Conservation (phyloP, 2,329 filamentous ascomycete species). For the Monosporascus sp. region DNA sequence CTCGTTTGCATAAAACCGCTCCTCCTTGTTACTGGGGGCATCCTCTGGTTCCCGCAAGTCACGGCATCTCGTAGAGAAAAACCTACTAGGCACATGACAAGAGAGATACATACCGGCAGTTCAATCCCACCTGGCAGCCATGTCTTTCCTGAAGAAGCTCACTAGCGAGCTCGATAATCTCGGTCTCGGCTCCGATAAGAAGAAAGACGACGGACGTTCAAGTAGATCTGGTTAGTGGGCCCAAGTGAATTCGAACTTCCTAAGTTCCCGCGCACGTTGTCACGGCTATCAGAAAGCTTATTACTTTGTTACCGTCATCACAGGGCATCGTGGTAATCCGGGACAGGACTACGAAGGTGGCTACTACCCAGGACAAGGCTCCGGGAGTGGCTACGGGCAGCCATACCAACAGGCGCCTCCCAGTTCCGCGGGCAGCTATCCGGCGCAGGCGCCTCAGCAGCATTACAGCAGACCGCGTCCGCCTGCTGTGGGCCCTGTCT, state of each 20-base stretch:
- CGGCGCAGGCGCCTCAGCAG: conserved; percentile 7
- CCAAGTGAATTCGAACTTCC: too few relatives aligned
- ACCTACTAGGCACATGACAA: not conserved
- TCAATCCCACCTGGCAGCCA: conserved; percentile 1
- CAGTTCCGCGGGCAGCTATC: conserved; percentile 11
- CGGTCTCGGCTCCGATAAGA: conserved; percentile 20
- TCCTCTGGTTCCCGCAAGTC: not conserved
- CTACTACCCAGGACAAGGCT: not conserved
- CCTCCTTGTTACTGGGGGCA: not conserved
- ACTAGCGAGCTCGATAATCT: conserved; percentile 25
- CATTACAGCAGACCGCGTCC: conserved; percentile 14
- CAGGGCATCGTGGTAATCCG: conserved; percentile 18
- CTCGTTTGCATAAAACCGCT: not conserved
- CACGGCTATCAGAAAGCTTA: not conserved
- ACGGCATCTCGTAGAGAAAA: not conserved
- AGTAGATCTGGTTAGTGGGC: conserved; percentile 8
- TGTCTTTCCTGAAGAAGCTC: conserved; percentile 27
- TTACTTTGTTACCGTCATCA: not conserved
- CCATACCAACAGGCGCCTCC: not conserved
- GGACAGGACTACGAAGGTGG: conserved; percentile 17
- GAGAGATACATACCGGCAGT: not conserved
- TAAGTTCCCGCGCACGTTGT: too few relatives aligned
- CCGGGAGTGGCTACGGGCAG: too few relatives aligned
- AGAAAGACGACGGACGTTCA: conserved; percentile 10
- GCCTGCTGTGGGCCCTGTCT: conserved; percentile 20